phyloP scores from a whole-genome alignment of 2,329 filamentous ascomycete species.

The Delphinella strobiligena region DNA sequence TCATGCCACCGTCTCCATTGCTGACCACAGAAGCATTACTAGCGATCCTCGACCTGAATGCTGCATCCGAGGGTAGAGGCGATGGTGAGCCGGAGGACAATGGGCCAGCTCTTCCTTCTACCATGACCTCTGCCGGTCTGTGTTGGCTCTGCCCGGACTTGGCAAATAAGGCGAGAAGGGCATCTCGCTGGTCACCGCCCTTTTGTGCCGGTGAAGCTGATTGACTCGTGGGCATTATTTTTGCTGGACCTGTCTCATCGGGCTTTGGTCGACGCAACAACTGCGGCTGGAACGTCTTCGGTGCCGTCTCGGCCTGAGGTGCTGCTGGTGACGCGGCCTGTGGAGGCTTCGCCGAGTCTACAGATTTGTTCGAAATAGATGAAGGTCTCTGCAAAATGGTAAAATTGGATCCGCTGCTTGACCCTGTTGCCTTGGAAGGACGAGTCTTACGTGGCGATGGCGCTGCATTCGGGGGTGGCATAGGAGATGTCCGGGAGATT shows the following conservation, averaged over 20 bases:
- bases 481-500: slow-evolving; percentile 11
- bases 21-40: slow-evolving; percentile 14
- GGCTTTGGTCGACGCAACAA: slow-evolving; percentile 18
- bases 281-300: slow-evolving; percentile 17
- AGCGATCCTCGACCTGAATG: slow-evolving; percentile 13
- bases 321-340: slow-evolving; percentile 9
- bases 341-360: slow-evolving; percentile 11
- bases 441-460: slow-evolving; percentile 5
- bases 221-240: background rate
- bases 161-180: slow-evolving; percentile 11
- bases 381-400: slow-evolving; percentile 12
- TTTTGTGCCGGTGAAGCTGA: slow-evolving; percentile 2
- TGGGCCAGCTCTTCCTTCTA: slow-evolving; percentile 2
- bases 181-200: slow-evolving; percentile 5
- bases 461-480: slow-evolving; percentile 4
- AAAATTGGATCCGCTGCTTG: slow-evolving; percentile 7
- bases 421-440: slow-evolving; percentile 8
- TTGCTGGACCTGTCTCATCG: slow-evolving; percentile 3
- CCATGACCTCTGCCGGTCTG: slow-evolving; percentile 5
- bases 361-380: slow-evolving; percentile 3
- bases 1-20: slow-evolving; percentile 10
- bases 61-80: slow-evolving; percentile 3
- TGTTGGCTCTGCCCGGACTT: slow-evolving; percentile 1
- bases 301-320: slow-evolving; percentile 12
- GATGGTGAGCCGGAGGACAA: slow-evolving; percentile 4